phyloP scores from a whole-genome alignment of 2,329 filamentous ascomycete genomes.

The Colletotrichum magnum region DNA sequence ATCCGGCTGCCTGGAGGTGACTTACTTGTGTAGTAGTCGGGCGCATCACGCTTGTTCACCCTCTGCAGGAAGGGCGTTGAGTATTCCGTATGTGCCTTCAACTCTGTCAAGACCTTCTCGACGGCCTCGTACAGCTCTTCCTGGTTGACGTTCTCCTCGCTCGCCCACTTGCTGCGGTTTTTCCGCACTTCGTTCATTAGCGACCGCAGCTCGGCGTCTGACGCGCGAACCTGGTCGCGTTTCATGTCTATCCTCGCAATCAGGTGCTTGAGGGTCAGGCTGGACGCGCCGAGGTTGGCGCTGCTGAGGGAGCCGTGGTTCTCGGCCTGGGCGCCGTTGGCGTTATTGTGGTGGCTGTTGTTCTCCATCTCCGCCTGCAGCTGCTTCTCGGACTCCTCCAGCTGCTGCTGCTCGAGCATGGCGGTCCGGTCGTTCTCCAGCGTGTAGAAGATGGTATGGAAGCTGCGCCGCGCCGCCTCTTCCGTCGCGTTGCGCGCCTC shows the following conservation, averaged over 20 bases:
- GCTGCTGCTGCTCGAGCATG: slow-evolving; percentile 96
- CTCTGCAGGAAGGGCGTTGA: slow-evolving; percentile 95
- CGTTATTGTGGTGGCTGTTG: slow-evolving; percentile 66
- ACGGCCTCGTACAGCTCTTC: slow-evolving; percentile 97
- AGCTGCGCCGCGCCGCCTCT: slow-evolving; percentile 89
- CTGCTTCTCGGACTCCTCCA: slow-evolving; percentile 96
- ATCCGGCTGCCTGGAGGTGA: slow-evolving; percentile 41
- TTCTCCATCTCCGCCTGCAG: slow-evolving; percentile 95
- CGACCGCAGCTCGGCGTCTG: slow-evolving; percentile 90
- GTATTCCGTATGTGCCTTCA: slow-evolving; percentile 97
- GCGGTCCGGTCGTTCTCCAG: slow-evolving; percentile 95
- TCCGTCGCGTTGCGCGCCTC: slow-evolving; percentile 92
- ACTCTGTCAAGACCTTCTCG: slow-evolving; percentile 96
- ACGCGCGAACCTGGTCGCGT: slow-evolving; percentile 89
- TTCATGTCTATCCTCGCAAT: slow-evolving; percentile 96
- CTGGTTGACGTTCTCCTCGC: slow-evolving; percentile 96
- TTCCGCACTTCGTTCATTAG: slow-evolving; percentile 98
- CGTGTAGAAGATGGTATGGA: slow-evolving; percentile 95
- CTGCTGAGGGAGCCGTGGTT: slow-evolving; percentile 92
- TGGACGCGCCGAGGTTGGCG: slow-evolving; percentile 95
- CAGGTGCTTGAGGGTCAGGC: slow-evolving; percentile 94
- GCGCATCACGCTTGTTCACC: slow-evolving; percentile 97
- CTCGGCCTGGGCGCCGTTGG: slow-evolving; percentile 65
- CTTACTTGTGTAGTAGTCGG: slow-evolving; percentile 93
- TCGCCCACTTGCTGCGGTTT: slow-evolving; percentile 98